Base-by-base conservation (phyloP, 345 rosid genomes). In the Populus ilicifolia region DNA sequence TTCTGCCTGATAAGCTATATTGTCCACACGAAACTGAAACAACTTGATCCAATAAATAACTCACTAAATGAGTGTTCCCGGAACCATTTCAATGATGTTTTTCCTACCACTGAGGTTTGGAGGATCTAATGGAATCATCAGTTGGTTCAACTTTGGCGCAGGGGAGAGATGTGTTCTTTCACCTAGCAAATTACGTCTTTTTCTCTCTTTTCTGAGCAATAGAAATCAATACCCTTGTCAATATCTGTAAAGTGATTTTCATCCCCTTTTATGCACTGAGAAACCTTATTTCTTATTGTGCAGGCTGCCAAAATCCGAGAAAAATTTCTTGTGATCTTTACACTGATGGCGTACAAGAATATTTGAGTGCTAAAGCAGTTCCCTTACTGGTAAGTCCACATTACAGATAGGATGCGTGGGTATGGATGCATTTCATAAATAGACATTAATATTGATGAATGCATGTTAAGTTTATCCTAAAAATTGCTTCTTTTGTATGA, bases 261-360 rank as follows among this genome's bases (percentile, higher is more conserved):
- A 10, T 23, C 62, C 67, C 64, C 12, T 59, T 41, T 48, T 23
- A 5, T 59, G 39, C 52, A 17, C 74, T 65, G 39, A 68, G 11
- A 16, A 36, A 72, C 46, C 44, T 71, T 73, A 6, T 12, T 61
- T 44, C 50, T 13, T 67, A 4, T 66, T 61, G 39, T 83, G 78
- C 76, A 90, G 94, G 92, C 72, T 87, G 74, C 44, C 69, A 80
- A 74, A 74, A 83, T 79, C 92, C 94, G 0, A 78, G 79, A 71
- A 90, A 91, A 67, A 29, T 85, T 39, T 90, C 92, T 25, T 78
- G 86, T 78, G 78, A 80, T 8, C 84, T 68, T 36, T 71, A 79
- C 39, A 64, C 52, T 21, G 80, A 77, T 81, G 89, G 80, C 77
- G 80, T 30, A 41, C 80, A 70, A 29, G 79, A 61, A 50, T 71